Conservation (phyloP, 768 basidiomycete species). For the Imleria badia region DNA sequence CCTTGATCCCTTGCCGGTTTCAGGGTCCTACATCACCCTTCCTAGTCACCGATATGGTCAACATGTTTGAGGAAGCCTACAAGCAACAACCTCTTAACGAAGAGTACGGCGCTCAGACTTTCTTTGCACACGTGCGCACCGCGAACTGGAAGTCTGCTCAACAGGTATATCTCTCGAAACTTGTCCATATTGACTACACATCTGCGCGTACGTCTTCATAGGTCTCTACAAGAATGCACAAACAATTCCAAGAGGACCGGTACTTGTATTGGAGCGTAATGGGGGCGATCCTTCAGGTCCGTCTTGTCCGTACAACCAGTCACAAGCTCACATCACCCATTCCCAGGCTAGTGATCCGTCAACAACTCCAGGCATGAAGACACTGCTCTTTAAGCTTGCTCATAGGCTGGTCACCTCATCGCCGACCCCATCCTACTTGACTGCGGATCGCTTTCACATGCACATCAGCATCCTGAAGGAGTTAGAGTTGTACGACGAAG, state of each 20-base stretch:
- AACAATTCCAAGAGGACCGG: conserved; percentile 78
- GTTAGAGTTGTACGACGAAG: conserved; percentile 67
- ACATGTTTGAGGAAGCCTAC: conserved; percentile 85
- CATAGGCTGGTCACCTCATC: conserved; percentile 69
- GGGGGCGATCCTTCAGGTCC: conserved; percentile 76
- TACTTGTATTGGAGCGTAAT: conserved; percentile 85
- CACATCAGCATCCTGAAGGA: conserved; percentile 72
- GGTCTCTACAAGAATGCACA: conserved; percentile 81
- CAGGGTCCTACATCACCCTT: background rate
- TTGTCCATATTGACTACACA: conserved; percentile 2
- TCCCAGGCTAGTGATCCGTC: conserved; percentile 69
- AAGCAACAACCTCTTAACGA: conserved; percentile 80
- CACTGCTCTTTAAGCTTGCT: conserved; percentile 73
- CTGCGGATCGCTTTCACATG: conserved; percentile 75
- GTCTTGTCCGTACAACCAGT: background rate
- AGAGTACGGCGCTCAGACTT: conserved; percentile 79
- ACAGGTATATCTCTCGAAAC: conserved; percentile 47
- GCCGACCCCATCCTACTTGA: conserved; percentile 59
- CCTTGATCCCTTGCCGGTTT: background rate
- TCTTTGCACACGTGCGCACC: conserved; percentile 80
- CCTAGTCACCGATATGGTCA: conserved; percentile 72
- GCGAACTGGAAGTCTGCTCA: conserved; percentile 86
- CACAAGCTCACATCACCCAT: conserved; percentile 8
- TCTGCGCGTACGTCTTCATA: conserved; percentile 26
- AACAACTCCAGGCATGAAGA: conserved; percentile 61